These are phyloP conservation scores for Atalantia buxifolia DNA, from an alignment of 345 rosid genomes.

Conservation along the genomic window DNA sequence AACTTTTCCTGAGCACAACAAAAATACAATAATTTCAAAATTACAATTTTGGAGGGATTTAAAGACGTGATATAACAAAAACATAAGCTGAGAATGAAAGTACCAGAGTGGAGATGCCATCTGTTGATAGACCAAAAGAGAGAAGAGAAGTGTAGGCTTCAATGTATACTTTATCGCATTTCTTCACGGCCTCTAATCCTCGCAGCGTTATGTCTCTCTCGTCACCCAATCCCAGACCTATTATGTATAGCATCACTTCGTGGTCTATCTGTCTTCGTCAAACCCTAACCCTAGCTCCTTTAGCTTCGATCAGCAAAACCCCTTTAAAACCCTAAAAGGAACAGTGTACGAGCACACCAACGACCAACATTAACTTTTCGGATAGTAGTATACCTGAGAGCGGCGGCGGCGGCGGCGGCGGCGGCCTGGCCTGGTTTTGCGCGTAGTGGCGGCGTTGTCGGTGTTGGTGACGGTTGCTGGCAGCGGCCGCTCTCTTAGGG, in stretches of 20 bases:
- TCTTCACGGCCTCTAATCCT: slow-evolving; percentile 78
- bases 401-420: too few relatives aligned
- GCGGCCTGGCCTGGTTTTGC: too few relatives aligned
- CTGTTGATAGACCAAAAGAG: slow-evolving; percentile 75
- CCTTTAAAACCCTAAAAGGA: background rate
- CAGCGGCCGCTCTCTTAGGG: too few relatives aligned
- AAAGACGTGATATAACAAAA: background rate
- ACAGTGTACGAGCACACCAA: background rate
- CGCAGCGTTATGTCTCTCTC: slow-evolving; percentile 78
- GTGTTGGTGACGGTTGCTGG: too few relatives aligned
- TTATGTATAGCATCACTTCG: slow-evolving; percentile 62
- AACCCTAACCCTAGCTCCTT: slow-evolving; percentile 7
- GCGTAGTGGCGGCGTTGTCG: too few relatives aligned
- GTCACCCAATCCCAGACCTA: slow-evolving; percentile 83
- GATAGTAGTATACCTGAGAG: too few relatives aligned
- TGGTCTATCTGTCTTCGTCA: background rate
- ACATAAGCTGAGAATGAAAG: background rate
- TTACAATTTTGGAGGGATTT: slow-evolving; percentile 2
- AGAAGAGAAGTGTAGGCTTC: slow-evolving; percentile 96
- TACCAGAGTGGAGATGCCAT: slow-evolving; percentile 73
- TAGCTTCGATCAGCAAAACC: background rate
- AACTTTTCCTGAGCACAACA: slow-evolving; percentile 48
- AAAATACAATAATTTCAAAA: background rate
- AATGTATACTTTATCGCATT: slow-evolving; percentile 73
- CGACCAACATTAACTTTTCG: background rate